Evolutionary conservation across 2,329 filamentous ascomycete species (phyloP).

Genomic region (Rutstroemia sp.): DNA sequence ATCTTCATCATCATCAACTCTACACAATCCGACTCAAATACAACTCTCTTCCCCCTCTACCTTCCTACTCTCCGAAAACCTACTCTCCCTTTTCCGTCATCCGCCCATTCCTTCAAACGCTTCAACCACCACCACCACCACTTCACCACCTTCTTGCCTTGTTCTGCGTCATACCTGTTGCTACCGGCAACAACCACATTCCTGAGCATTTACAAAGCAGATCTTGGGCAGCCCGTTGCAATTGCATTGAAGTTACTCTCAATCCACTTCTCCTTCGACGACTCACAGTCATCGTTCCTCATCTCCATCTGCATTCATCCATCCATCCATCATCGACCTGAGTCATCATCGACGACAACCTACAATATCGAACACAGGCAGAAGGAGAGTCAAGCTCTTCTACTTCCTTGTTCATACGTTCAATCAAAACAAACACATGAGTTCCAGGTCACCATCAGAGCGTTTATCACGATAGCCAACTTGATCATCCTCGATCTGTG

Average conservation of each 20-base stretch:
- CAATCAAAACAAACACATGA: conserved; percentile 34
- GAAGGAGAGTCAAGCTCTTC: conserved; percentile 44
- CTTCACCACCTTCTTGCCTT: conserved; percentile 7
- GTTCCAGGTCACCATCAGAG: conserved; percentile 33
- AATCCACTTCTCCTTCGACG: not conserved
- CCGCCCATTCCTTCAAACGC: conserved; percentile 12
- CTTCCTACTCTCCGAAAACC: conserved; percentile 10
- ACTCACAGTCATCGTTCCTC: not conserved
- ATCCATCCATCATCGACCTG: not conserved
- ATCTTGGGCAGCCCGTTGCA: conserved; percentile 5
- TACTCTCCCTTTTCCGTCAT: conserved; percentile 1
- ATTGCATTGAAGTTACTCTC: not conserved
- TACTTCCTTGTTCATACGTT: conserved; percentile 36
- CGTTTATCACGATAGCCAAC: conserved; percentile 32
- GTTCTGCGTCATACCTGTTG: conserved; percentile 20
- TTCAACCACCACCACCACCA: not conserved
- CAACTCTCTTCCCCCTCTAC: conserved; percentile 22
- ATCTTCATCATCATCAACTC: conserved; percentile 14
- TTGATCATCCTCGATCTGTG: conserved; percentile 20
- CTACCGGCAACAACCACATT: conserved; percentile 18
- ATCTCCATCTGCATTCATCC: too few relatives aligned
- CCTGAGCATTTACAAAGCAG: conserved; percentile 10
- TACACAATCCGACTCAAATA: not conserved
- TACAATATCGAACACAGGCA: conserved; percentile 17
- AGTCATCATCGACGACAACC: not conserved